phyloP scores from a whole-genome alignment of 805 yeast genomes.

The Yarrowia bubula region DNA sequence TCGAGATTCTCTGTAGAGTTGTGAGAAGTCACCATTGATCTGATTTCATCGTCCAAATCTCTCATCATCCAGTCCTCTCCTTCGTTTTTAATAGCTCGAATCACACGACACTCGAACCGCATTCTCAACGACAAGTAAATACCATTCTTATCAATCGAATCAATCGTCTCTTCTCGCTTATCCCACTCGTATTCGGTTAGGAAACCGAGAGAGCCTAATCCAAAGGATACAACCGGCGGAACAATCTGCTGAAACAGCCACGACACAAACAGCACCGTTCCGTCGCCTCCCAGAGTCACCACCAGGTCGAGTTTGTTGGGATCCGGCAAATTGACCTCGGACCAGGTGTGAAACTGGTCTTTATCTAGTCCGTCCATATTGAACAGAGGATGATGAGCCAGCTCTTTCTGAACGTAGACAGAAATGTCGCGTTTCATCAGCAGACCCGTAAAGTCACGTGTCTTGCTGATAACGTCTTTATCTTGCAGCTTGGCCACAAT shows the following conservation, averaged over 20 bases:
- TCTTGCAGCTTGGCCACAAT: constrained; percentile 35
- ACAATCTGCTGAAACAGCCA: constrained; percentile 79
- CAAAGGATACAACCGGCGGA: constrained; percentile 88
- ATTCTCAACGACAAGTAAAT: constrained; percentile 49
- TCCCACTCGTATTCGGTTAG: constrained; percentile 65
- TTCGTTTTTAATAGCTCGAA: constrained; percentile 38
- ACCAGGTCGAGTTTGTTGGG: constrained; percentile 55
- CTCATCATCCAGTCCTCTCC: constrained; percentile 28
- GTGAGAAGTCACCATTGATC: constrained; percentile 9
- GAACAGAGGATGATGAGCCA: constrained; percentile 33
- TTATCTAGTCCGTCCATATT: constrained; percentile 46
- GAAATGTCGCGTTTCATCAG: background rate
- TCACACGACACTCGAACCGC: constrained; percentile 52
- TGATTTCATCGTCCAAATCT: constrained; percentile 36
- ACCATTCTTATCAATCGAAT: constrained; percentile 44
- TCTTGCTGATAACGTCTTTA: constrained; percentile 30
- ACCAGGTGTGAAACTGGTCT: constrained; percentile 40
- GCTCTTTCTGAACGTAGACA: constrained; percentile 29
- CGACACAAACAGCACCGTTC: constrained; percentile 87
- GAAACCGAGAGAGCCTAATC: constrained; percentile 90
- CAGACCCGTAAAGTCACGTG: constrained; percentile 32
- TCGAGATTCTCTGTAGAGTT: constrained; percentile 22
- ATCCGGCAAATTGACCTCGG: constrained; percentile 42
- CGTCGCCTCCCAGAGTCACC: constrained; percentile 91
- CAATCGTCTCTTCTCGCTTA: constrained; percentile 41